Percentiles rank a stretch among this genome's conserved stretches.
These are phyloP conservation scores for Acacia crassicarpa DNA, from an alignment of 306 rosid species.

Conservation along the genomic window DNA sequence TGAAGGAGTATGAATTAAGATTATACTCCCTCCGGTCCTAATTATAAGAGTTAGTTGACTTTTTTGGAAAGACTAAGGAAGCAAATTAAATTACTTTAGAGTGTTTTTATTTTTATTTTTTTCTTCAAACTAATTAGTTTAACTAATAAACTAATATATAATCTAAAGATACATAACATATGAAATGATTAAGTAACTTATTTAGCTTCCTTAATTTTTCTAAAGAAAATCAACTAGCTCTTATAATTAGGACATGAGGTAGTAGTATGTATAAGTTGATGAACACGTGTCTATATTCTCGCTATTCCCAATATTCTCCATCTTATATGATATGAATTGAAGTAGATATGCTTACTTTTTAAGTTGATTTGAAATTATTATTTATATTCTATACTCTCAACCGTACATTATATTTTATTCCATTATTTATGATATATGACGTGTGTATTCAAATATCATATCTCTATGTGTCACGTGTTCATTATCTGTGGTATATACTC, in stretches of 20 bases:
- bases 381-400: constrained; percentile 28
- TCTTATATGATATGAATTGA: constrained; percentile 23
- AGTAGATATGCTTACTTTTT: constrained; percentile 5
- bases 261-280: constrained; percentile 1
- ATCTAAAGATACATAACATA: too few species aligned
- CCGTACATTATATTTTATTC: not conserved
- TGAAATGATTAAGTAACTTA: too few species aligned
- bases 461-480: not conserved
- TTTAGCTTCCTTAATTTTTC: too few species aligned
- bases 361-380: constrained; percentile 31
- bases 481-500: not conserved
- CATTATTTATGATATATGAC: not conserved
- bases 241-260: too few species aligned
- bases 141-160: too few species aligned
- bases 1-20: constrained; percentile 13
- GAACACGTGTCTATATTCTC: constrained; percentile 21
- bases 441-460: not conserved
- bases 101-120: too few species aligned
- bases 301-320: constrained; percentile 20
- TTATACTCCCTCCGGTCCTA: too few species aligned
- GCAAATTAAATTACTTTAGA: too few species aligned
- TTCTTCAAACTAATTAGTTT: too few species aligned
- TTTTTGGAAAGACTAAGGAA: too few species aligned
- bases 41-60: too few species aligned
- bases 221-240: too few species aligned